Percentiles rank a stretch among this genome's conserved stretches.
These are phyloP conservation scores for Xylaria intraflava DNA, from an alignment of 495 filamentous ascomycete species.

Conservation along the genomic window DNA sequence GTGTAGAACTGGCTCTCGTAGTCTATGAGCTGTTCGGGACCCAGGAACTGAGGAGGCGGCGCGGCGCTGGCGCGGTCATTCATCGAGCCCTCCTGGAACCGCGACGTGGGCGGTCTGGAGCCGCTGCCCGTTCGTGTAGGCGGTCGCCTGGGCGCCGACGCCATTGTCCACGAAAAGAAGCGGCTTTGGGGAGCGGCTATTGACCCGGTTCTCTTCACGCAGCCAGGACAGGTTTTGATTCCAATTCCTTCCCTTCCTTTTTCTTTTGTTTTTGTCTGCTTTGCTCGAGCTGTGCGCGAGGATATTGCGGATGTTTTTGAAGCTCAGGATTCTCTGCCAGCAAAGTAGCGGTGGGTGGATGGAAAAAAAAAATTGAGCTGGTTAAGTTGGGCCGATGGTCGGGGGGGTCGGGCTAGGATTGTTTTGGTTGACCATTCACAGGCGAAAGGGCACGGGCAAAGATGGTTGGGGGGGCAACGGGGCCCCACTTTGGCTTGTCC, in stretches of 20 bases:
- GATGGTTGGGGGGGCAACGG: conserved; percentile 8
- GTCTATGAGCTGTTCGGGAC: conserved; percentile 35
- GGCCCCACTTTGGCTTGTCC: background rate
- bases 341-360: background rate
- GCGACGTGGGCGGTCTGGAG: conserved; percentile 36
- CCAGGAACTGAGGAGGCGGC: conserved; percentile 58
- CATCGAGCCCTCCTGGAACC: conserved; percentile 72
- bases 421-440: conserved; percentile 1
- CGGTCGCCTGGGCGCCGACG: conserved; percentile 16
- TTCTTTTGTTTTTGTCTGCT: background rate
- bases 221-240: too few relatives aligned
- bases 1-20: conserved; percentile 34
- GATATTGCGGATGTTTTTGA: background rate
- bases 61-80: conserved; percentile 63
- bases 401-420: background rate
- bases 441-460: too few relatives aligned
- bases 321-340: background rate
- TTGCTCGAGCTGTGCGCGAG: too few relatives aligned
- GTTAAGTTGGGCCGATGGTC: background rate
- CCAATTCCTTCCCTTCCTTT: too few relatives aligned
- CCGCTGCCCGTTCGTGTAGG: conserved; percentile 32
- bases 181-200: conserved; percentile 4
- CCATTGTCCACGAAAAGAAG: conserved; percentile 12
- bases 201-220: too few relatives aligned
- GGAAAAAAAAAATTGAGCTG: background rate